A percentile compares a stretch with the other conserved stretches of the same genome.
Evolutionary conservation across 805 yeast species (phyloP).

Genomic region (Komagataella ulmi): DNA sequence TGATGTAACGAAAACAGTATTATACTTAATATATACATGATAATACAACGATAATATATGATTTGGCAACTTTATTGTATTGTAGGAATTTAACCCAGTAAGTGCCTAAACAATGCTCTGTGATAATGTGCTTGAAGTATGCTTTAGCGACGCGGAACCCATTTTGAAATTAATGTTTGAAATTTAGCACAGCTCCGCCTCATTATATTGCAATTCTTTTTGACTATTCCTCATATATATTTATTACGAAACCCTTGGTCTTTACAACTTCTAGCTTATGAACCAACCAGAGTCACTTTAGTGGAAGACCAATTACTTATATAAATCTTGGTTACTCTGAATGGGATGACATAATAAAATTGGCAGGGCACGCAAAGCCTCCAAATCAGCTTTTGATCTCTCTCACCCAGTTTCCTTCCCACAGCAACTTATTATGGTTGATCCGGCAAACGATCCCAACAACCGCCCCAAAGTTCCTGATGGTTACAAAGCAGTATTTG

Average conservation of each 20-base stretch:
- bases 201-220: no score
- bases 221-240: background rate
- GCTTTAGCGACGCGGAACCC: no score
- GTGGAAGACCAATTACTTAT: no score
- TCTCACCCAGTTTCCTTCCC: background rate
- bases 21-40: no score
- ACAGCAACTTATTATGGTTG: background rate
- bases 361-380: background rate
- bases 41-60: background rate
- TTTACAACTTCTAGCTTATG: background rate
- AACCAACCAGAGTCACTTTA: no score
- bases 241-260: background rate
- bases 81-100: no score
- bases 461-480: constrained; percentile 27
- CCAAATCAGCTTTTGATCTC: background rate
- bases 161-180: no score
- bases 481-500: constrained; percentile 32
- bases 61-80: no score
- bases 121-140: no score
- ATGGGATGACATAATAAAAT: background rate
- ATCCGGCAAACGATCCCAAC: constrained; percentile 5
- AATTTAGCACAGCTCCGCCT: no score
- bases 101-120: no score
- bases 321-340: no score
- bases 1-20: background rate